These are phyloP conservation scores for Globisporangium nunn DNA, from an alignment of 352 stramenopile species.

Conservation along the genomic window DNA sequence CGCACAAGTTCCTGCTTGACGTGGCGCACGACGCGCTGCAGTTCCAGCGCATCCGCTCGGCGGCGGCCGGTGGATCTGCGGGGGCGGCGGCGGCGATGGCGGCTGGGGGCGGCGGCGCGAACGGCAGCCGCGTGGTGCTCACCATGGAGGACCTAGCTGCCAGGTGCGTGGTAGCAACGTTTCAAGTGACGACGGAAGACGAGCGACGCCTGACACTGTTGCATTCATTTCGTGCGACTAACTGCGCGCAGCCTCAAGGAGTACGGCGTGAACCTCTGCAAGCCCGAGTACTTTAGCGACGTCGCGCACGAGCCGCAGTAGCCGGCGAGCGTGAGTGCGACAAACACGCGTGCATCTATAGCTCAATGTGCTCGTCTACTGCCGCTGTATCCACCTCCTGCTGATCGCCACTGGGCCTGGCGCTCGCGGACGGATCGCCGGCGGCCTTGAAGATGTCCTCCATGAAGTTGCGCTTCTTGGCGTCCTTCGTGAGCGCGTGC, in stretches of 20 bases:
- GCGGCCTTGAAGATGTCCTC: conserved; percentile 31
- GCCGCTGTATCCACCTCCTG: conserved; percentile 8
- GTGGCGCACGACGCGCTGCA: conserved; percentile 76
- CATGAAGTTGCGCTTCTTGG: conserved; percentile 46
- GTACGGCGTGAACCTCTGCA: conserved; percentile 74
- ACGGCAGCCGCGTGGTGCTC: conserved; percentile 30
- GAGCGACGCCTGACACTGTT: not conserved
- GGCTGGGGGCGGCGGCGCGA: conserved; percentile 12
- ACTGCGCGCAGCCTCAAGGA: conserved; percentile 50
- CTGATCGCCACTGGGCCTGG: not conserved
- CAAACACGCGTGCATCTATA: conserved; percentile 11
- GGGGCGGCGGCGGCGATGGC: conserved; percentile 7
- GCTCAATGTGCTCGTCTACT: conserved; percentile 37
- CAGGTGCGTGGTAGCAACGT: conserved; percentile 16
- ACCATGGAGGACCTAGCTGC: conserved; percentile 72
- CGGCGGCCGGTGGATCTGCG: conserved; percentile 14
- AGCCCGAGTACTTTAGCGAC: conserved; percentile 79
- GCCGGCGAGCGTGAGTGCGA: not conserved
- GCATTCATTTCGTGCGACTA: not conserved
- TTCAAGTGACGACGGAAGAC: no score
- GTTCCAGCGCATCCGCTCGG: conserved; percentile 61
- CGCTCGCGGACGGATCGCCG: not conserved
- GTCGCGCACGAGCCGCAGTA: conserved; percentile 22
- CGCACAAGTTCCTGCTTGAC: conserved; percentile 79
- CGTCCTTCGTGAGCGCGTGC: conserved; percentile 39